Evolutionary conservation across 352 stramenopile genomes (phyloP).

Genomic region (Phytophthora hybrid): DNA sequence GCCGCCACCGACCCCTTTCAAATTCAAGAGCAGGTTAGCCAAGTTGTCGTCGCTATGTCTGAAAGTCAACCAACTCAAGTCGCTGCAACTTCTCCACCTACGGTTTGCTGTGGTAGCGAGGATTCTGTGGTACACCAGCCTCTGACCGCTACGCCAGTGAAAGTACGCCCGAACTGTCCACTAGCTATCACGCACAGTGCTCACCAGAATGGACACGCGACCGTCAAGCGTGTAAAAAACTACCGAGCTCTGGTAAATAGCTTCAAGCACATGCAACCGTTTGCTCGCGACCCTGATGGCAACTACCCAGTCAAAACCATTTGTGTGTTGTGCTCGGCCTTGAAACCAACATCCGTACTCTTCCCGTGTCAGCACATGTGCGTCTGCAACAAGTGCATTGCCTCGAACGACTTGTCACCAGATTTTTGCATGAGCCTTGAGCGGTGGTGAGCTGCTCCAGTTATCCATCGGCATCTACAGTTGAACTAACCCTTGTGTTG

Average conservation of each 20-base stretch:
- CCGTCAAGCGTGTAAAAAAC: constrained; percentile 49
- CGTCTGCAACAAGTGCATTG: constrained; percentile 62
- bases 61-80: not conserved
- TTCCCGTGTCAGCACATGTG: constrained; percentile 68
- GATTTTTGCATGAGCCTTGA: constrained; percentile 22
- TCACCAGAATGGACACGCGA: not conserved
- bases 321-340: constrained; percentile 54
- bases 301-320: constrained; percentile 41
- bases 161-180: not conserved
- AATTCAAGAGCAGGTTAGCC: not conserved
- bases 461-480: not conserved
- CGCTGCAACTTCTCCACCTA: not conserved
- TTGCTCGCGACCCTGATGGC: constrained; percentile 49
- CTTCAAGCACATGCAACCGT: constrained; percentile 57
- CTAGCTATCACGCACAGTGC: not conserved
- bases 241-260: constrained; percentile 54
- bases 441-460: constrained; percentile 37
- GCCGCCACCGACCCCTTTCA: not conserved
- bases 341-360: constrained; percentile 25
- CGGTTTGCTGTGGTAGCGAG: not conserved
- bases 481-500: constrained; percentile 3
- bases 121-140: not conserved
- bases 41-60: not conserved
- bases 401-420: constrained; percentile 45
- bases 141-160: not conserved